Conservation (phyloP, 2,329 filamentous ascomycete genomes). For the Bipolaris oryzae region DNA sequence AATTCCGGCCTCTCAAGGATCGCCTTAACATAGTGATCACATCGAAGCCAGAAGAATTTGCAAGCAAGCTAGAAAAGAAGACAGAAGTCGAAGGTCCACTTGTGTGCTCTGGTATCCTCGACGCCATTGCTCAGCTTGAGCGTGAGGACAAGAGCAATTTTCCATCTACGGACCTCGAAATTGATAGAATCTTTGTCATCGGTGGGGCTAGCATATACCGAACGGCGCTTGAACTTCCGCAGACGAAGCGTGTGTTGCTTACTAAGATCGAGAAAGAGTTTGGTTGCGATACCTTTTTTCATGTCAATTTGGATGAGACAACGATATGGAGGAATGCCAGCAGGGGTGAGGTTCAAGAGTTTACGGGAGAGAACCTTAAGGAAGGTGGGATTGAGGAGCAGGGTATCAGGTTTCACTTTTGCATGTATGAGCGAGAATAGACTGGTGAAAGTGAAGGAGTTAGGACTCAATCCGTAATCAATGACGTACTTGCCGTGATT, state of each 20-base stretch:
- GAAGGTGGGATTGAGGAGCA: slow-evolving; percentile 66
- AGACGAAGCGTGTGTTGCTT: slow-evolving; percentile 69
- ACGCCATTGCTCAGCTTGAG: slow-evolving; percentile 18
- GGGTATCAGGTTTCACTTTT: slow-evolving; percentile 70
- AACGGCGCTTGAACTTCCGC: slow-evolving; percentile 65
- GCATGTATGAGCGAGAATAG: slow-evolving; percentile 65
- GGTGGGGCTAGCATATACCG: slow-evolving; percentile 87
- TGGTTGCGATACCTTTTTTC: slow-evolving; percentile 78
- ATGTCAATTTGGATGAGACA: slow-evolving; percentile 59
- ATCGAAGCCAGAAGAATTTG: slow-evolving; percentile 45
- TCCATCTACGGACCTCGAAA: neutral
- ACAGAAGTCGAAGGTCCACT: slow-evolving; percentile 50
- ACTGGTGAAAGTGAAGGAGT: neutral
- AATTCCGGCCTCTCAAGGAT: slow-evolving; percentile 78
- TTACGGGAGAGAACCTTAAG: slow-evolving; percentile 69
- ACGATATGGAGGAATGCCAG: slow-evolving; percentile 61
- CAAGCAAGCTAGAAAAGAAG: slow-evolving; percentile 15
- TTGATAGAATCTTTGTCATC: slow-evolving; percentile 73
- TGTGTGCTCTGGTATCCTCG: slow-evolving; percentile 62
- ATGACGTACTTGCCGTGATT: neutral
- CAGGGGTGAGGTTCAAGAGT: slow-evolving; percentile 63
- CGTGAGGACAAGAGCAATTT: slow-evolving; percentile 1
- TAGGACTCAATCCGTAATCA: neutral
- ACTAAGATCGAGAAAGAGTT: slow-evolving; percentile 73
- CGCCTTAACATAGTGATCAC: slow-evolving; percentile 84